Base-by-base conservation (phyloP, 257 asterid genomes). In the Verbascum thapsus region DNA sequence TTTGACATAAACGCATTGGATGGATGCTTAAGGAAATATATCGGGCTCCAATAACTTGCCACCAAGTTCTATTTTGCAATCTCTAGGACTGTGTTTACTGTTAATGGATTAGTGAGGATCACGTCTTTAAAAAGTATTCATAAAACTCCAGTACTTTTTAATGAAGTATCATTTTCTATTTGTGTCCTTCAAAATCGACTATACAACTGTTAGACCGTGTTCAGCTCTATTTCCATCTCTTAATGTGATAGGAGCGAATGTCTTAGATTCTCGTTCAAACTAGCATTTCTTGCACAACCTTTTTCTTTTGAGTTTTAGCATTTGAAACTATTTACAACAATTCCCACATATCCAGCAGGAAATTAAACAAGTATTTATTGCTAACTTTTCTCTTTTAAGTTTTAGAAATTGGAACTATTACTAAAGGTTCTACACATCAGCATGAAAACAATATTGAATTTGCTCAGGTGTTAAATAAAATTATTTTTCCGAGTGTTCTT, bases 71-170 rank as follows among this genome's bases (percentile, higher is more conserved):
- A 38, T 20, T 20, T 22, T 49, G 53, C 45, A 57, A 40, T 47
- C 34, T 47, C n/a, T 22, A 22, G 57, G 48, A 42, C 30, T 45
- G 43, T 40, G 3, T 62, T 47, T 51, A 23, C 40, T 66, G 50
- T 43, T 60, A 42, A 44, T 49, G 52, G 43, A 12, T 47, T 58
- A 37, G 7, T 37, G 13, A 37, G 32, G 57, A 20, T 8, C 39
- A 53, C 53, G 30, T 41, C 13, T 44, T 16, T 54, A 26, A n/a
- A 49, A n/a, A 59, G 43, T 54, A 47, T 48, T 6, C 54, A 43
- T 17, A 52, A 7, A 53, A 37, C 15, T 15, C 26, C 22, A 52
- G 12, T 60, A 40, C 53, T 38, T 53, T 16, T 48, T 35, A 43
- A 35, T 32, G 34, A n/a, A 16, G 49, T 47, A n/a, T n/a, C 41